A percentile compares a stretch with the other conserved stretches of the same genome.
Conservation (phyloP, 768 basidiomycete species). For the Glaciozyma antarctica region DNA sequence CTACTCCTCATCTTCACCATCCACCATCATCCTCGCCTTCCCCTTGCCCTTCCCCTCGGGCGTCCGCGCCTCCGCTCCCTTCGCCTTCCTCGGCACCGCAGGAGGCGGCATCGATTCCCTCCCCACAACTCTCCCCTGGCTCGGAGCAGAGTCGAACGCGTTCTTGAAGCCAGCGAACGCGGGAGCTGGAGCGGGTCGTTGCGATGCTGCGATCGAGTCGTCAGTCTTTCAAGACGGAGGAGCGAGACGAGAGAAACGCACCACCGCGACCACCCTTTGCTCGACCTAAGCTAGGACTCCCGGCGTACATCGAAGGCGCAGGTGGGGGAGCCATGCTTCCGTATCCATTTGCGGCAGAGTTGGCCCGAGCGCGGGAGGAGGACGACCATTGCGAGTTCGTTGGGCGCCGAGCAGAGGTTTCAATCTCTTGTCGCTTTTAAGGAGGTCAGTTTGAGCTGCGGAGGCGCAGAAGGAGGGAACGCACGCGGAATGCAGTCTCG, state of each 20-base stretch:
- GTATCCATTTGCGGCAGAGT: neutral
- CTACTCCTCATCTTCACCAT: constrained; percentile 12
- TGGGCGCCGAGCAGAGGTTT: neutral
- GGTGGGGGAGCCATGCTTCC: constrained; percentile 1
- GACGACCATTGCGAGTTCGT: constrained; percentile 9
- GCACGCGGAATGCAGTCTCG: constrained; percentile 15
- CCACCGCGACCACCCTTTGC: neutral
- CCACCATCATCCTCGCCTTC: neutral
- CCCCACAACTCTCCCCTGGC: neutral
- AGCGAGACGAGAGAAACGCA: neutral
- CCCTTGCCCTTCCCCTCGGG: constrained; percentile 6
- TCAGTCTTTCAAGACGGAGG: neutral
- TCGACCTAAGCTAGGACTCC: neutral
- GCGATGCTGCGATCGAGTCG: neutral
- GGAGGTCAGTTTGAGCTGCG: neutral
- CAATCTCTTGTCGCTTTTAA: constrained; percentile 7
- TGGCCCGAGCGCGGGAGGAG: neutral
- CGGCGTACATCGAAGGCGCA: neutral
- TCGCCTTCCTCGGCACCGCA: neutral
- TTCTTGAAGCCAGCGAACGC: constrained; percentile 13
- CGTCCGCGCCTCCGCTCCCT: neutral
- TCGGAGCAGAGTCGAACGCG: constrained; percentile 3
- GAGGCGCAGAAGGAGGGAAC: neutral
- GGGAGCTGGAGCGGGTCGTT: constrained; percentile 1
- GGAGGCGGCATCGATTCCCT: neutral